phyloP scores from a whole-genome alignment of 352 stramenopile species.

The Globisporangium cylindrosporum region DNA sequence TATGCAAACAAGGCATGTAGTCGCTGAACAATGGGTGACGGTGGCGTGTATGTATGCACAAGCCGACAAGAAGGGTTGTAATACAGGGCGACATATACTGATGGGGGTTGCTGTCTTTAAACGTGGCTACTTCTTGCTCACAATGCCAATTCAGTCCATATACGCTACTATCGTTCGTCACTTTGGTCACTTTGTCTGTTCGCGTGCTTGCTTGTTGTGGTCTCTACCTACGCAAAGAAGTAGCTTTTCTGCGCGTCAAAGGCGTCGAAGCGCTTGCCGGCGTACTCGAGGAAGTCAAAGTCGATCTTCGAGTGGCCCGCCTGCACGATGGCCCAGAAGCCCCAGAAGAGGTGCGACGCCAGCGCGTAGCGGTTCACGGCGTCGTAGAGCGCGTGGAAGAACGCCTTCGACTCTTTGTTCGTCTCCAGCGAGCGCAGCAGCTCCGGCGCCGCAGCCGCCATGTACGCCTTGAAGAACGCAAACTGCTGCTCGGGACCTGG shows the following conservation, averaged over 20 bases:
- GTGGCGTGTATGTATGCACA: neutral
- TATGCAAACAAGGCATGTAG: neutral
- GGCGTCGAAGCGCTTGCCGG: constrained; percentile 73
- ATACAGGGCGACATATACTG: constrained; percentile 12
- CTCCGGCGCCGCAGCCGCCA: constrained; percentile 58
- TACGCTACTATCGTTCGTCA: constrained; percentile 1
- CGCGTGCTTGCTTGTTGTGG: neutral
- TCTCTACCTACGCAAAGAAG: constrained; percentile 34
- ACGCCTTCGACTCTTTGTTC: constrained; percentile 77
- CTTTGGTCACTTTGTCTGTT: neutral
- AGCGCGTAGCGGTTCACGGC: constrained; percentile 87
- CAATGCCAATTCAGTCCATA: neutral
- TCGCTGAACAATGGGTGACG: neutral
- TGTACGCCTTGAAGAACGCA: constrained; percentile 86
- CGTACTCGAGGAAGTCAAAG: constrained; percentile 89
- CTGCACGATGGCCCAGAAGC: constrained; percentile 93
- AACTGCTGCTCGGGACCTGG: constrained; percentile 80
- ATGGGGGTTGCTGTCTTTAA: constrained; percentile 1
- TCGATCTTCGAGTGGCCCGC: constrained; percentile 87
- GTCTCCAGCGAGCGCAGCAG: constrained; percentile 60
- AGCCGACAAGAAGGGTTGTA: neutral
- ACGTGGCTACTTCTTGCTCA: neutral
- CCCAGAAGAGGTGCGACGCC: constrained; percentile 92
- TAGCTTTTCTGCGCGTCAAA: constrained; percentile 74
- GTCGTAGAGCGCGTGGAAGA: constrained; percentile 81